Evolutionary conservation across 805 yeast genomes (phyloP), one percentile per base, ranked within the genome.

Genomic region (Metschnikowia koreensis): DNA sequence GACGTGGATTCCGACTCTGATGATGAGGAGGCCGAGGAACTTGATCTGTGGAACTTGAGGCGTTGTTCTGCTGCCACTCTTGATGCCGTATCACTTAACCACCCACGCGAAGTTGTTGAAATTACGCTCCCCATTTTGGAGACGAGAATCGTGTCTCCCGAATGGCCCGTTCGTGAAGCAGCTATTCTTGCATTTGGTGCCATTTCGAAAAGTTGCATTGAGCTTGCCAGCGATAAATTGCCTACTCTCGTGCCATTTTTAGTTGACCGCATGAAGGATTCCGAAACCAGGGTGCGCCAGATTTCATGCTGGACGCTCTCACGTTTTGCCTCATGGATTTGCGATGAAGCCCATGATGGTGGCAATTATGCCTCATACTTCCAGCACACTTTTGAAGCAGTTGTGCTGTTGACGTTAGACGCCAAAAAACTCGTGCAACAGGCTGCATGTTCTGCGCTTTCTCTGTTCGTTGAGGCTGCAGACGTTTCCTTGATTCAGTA

Each of bases 251-350:
- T 93, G 34, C 97, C 97, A 37, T 91, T 85, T 64, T 75, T 94
- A 54, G 91, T 91, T 28, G 89, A 90, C 51, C 77, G 96, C 61
- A 71, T 92, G 53, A 75, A 76, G 48, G 97, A 92, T 66, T 61
- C 68, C 5, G 86, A 91, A 68, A 85, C 96, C 8, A 81, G 96
- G 17, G 96, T 94, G 5, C 80, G 98, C 58, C 96, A 90, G 67
- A 94, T 94, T 47, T 75, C 97, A 0, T 93, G 98, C 73, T 94
- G 99, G 99, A 89, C 98, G 0, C 71, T 94, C 43, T 86, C 96
- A 41, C 78, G 98, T 50, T 94, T 86, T 66, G 80, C 94, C 0
- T 62, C 79, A 2, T 91, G 97, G 96, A 86, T 93, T 22, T 81
- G 89, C 46, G 76, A 77, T 6, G 89, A 87, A 63, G 87, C 88